phyloP scores from a whole-genome alignment of 129 eudicot genomes.

The Centaurea solstitialis region DNA sequence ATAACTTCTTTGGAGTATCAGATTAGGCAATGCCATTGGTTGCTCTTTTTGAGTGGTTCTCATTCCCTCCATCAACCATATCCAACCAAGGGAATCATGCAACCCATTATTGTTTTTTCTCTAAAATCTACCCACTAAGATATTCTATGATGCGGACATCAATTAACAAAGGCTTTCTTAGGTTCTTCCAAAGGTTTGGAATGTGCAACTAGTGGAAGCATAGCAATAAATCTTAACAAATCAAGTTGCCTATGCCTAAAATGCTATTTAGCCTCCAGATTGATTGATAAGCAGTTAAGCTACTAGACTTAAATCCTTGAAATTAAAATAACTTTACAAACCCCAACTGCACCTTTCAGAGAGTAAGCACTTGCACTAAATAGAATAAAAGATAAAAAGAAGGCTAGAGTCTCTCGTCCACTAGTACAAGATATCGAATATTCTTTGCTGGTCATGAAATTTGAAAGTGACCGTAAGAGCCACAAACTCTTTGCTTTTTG shows the following conservation, averaged over 20 bases:
- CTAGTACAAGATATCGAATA: not conserved
- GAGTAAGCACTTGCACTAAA: not conserved
- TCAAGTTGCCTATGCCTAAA: conserved; percentile 1
- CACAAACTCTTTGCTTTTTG: conserved; percentile 16
- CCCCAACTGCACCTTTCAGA: conserved; percentile 6
- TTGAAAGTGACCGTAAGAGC: conserved; percentile 22
- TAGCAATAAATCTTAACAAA: conserved; percentile 10
- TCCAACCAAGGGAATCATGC: conserved; percentile 21
- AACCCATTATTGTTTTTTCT: conserved; percentile 21
- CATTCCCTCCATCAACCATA: conserved; percentile 30
- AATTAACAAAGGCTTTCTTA: conserved; percentile 4
- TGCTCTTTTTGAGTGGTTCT: conserved; percentile 26
- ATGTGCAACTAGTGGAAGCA: conserved; percentile 29
- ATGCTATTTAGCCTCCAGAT: conserved; percentile 10
- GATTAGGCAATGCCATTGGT: conserved; percentile 5
- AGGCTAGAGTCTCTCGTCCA: not conserved
- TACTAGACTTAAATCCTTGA: conserved; percentile 11
- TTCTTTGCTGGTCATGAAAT: not conserved
- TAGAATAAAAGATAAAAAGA: not conserved
- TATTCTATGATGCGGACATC: conserved; percentile 27
- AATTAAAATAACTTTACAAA: conserved; percentile 9
- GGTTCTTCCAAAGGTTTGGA: conserved; percentile 18
- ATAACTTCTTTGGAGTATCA: conserved; percentile 15
- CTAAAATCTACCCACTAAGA: conserved; percentile 21
- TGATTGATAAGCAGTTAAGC: not conserved